phyloP scores from a whole-genome alignment of 495 filamentous ascomycete genomes.

The Tuber melanosporum region DNA sequence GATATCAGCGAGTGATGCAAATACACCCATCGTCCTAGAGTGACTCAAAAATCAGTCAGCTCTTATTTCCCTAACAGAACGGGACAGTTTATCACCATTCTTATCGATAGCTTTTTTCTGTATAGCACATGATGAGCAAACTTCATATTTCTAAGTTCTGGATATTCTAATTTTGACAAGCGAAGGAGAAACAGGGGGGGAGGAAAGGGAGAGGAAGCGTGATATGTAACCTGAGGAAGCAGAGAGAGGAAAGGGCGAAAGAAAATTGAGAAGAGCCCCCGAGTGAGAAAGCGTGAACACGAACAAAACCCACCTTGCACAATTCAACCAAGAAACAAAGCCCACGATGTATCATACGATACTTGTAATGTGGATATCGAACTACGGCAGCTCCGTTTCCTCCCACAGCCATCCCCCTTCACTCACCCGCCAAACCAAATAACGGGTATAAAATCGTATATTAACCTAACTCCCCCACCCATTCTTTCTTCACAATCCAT shows the following conservation, averaged over 20 bases:
- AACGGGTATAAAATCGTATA: slow-evolving; percentile 4
- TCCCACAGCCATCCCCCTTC: background rate
- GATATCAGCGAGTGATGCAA: background rate
- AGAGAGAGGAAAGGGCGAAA: background rate
- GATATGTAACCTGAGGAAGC: background rate
- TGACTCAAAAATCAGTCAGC: background rate
- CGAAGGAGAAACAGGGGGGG: no score
- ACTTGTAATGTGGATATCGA: background rate
- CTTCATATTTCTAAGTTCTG: slow-evolving; percentile 1
- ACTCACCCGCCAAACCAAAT: background rate
- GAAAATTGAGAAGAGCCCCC: background rate
- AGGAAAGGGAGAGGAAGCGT: background rate
- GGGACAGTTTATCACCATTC: background rate
- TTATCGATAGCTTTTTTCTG: background rate
- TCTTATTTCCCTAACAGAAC: background rate
- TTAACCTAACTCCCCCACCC: background rate
- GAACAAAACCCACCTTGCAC: background rate
- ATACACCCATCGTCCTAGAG: background rate
- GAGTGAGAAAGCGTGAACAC: background rate
- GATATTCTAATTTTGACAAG: background rate
- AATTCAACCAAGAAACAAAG: background rate
- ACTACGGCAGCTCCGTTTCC: background rate
- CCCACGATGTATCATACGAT: background rate
- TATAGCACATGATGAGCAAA: background rate
- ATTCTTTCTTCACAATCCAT: background rate